Base-by-base conservation (phyloP, 805 yeast species). In the Torulaspora indica region DNA sequence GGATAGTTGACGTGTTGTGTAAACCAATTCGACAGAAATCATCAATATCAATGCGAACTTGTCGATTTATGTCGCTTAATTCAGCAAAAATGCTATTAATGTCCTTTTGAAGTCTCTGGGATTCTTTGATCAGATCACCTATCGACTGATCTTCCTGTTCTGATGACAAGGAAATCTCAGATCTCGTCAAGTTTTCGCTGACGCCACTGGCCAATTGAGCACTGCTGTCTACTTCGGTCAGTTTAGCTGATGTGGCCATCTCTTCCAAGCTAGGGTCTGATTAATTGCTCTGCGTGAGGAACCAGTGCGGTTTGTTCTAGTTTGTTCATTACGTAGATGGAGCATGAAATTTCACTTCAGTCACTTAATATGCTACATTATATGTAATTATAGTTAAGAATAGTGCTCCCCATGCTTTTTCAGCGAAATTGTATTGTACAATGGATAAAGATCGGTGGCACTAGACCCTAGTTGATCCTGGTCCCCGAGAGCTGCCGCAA, bases 341-440 rank as follows among this genome's bases (percentile, higher is more conserved):
- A n/a, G 5, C 14, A 25, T 3, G 27, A 25, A 17, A 30, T 13
- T 29, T 8, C 14, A n/a, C 4, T n/a, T 10, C 5, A 31, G 13
- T 13, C 24, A 13, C 5, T 28, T 10, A 13, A 18, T 13, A 18
- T 24, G 18, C 8, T 31, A 15, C n/a, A 13, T 29, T 29, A 4
- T 7, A 14, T 29, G n/a, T 31, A 31, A 15, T 31, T 15, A 17
- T 13, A 25, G 34, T 47, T 49, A 61, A 9, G 64, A 58, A 37
- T 53, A 70, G 48, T 65, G 69, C 57, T 79, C 85, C 38, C 82
- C 81, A 58, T 81, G 75, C 62, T 80, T 80, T 54, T 83, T 73
- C 56, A 80, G 70, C 14, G 74, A 60, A 46, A 71, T 69, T 38
- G 73, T 62, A 42, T 69, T 64, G 55, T 77, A 77, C 55, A 80